These are phyloP conservation scores for Rhododendron griersonianum DNA, from an alignment of 148 eudicot genomes.

Conservation along the genomic window DNA sequence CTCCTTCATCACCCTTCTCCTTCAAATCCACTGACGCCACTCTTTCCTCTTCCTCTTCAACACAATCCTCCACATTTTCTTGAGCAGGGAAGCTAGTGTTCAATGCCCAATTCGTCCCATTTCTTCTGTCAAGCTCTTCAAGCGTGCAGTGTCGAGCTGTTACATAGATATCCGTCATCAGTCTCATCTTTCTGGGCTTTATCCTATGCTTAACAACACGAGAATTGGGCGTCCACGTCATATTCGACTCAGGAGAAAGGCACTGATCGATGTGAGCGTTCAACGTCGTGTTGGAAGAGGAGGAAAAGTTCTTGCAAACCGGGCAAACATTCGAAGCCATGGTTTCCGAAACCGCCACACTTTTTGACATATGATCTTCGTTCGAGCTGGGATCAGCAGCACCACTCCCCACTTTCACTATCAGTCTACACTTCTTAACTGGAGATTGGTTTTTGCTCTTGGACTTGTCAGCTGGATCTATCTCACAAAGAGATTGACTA, in stretches of 20 bases:
- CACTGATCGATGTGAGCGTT: slow-evolving; percentile 98
- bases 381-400: slow-evolving; percentile 34
- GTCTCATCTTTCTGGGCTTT: slow-evolving; percentile 72
- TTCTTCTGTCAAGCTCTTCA: slow-evolving; percentile 90
- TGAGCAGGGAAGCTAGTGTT: slow-evolving; percentile 31
- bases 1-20: slow-evolving; percentile 38
- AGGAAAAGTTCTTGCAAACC: slow-evolving; percentile 76
- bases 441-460: slow-evolving; percentile 26
- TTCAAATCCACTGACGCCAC: slow-evolving; percentile 6
- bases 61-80: slow-evolving; percentile 23
- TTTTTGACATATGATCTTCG: slow-evolving; percentile 36
- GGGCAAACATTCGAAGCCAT: slow-evolving; percentile 80
- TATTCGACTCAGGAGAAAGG: slow-evolving; percentile 58
- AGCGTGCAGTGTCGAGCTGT: slow-evolving; percentile 68
- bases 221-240: slow-evolving; percentile 38
- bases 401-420: slow-evolving; percentile 39
- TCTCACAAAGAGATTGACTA: slow-evolving; percentile 34
- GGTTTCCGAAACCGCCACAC: slow-evolving; percentile 33
- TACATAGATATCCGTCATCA: slow-evolving; percentile 64
- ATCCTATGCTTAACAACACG: slow-evolving; percentile 55
- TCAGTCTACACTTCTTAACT: slow-evolving; percentile 47
- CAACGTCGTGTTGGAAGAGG: slow-evolving; percentile 89
- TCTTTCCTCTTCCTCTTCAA: slow-evolving; percentile 16
- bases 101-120: slow-evolving; percentile 75
- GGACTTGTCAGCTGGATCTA: slow-evolving; percentile 34